A percentile compares a stretch with the other conserved stretches of the same genome.
Conservation (phyloP, 352 stramenopile species). For the Phytophthora ramorum region DNA sequence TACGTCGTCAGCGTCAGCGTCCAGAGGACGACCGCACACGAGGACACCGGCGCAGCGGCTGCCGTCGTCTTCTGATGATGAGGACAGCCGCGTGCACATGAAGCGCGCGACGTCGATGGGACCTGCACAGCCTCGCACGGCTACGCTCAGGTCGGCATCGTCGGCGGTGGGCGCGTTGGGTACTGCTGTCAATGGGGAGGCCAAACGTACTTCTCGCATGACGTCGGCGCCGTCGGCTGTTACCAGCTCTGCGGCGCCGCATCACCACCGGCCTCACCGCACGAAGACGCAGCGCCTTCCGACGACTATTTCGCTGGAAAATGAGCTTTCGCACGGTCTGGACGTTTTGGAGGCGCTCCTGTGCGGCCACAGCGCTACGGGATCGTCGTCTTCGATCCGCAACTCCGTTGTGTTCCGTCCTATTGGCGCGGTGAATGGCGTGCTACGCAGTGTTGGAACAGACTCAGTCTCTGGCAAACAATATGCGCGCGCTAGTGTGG, state of each 20-base stretch:
- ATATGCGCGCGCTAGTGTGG: slow-evolving; percentile 70
- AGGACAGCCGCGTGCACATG: slow-evolving; percentile 25
- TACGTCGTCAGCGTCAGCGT: background rate
- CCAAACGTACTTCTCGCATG: slow-evolving; percentile 31
- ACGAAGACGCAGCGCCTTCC: slow-evolving; percentile 65
- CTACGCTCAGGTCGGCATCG: slow-evolving; percentile 28
- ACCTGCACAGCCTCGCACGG: slow-evolving; percentile 13
- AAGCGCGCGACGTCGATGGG: slow-evolving; percentile 33
- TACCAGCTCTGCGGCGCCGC: slow-evolving; percentile 5
- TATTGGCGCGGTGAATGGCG: slow-evolving; percentile 55
- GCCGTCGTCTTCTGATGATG: slow-evolving; percentile 29
- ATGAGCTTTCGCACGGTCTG: slow-evolving; percentile 69
- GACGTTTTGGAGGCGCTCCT: slow-evolving; percentile 74
- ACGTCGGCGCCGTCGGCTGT: slow-evolving; percentile 33
- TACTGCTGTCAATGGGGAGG: slow-evolving; percentile 8
- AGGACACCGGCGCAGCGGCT: slow-evolving; percentile 14
- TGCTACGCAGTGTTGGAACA: slow-evolving; percentile 66
- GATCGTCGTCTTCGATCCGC: slow-evolving; percentile 25
- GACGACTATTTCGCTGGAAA: slow-evolving; percentile 81
- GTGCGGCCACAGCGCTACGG: slow-evolving; percentile 29
- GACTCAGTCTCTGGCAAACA: slow-evolving; percentile 44
- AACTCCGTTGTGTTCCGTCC: slow-evolving; percentile 65
- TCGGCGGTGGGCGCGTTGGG: slow-evolving; percentile 5
- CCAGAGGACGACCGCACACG: slow-evolving; percentile 3
- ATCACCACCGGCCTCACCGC: slow-evolving; percentile 28